Evolutionary conservation across 208 protist genomes (phyloP), one percentile per base, ranked within the genome.

Genomic region (Trypanosoma mega): DNA sequence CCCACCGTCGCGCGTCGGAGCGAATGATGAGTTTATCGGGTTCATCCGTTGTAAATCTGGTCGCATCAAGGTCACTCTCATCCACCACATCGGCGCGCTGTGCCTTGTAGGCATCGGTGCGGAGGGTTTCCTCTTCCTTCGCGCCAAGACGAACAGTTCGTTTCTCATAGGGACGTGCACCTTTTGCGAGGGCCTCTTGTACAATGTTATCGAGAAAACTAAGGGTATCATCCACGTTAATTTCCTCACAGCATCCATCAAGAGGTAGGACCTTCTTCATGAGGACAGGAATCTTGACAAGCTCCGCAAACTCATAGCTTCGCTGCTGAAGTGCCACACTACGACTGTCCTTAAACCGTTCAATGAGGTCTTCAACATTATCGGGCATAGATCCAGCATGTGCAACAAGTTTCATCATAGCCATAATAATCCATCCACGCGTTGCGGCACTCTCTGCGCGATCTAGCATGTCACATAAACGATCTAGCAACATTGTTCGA

Each of bases 171-270:
- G 62, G 59, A 31, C 43, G 69, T 8, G 82, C 81, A 14, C 89
- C 89, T 16, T 57, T 59, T 24, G 48, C 11, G 4, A 78, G 24
- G 2, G 81, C 74, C 37, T 63, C 29, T 39, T 79, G 39, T 4
- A 93, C 77, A 41, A 87, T 64, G 34, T 18, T 12, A 49, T 92
- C 63, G 0, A 91, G 56, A 52, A 84, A 90, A 20, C 44, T 21
- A 47, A 95, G 72, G 9, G 37, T 53, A 9, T 45, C 55, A 50
- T 94, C 82, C 29, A 81, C 72, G 9, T 85, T 64, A 47, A 92
- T 58, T 16, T 80, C 71, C 51, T 90, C 84, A 63, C 81, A 92
- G 64, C 74, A 86, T 26, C 87, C 85, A 63, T 94, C 87, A 30
- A 78, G 45, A 1, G 88, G 85, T 33, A 95, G 54, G 23, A 84